phyloP scores from a whole-genome alignment of 1,284 basidiomycete species.

The Irpex sp. region DNA sequence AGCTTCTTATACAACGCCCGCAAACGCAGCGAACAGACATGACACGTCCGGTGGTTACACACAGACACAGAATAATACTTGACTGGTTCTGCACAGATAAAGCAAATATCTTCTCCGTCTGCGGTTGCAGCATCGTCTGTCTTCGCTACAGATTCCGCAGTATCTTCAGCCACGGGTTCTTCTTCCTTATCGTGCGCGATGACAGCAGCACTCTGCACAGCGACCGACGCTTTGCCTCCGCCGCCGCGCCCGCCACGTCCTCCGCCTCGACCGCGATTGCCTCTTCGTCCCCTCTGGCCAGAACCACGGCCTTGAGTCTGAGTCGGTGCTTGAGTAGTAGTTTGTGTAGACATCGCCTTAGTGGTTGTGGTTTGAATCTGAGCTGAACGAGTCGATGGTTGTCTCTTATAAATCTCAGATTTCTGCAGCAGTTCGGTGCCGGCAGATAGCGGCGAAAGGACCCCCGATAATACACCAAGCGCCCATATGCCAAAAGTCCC shows the following conservation, averaged over 20 bases:
- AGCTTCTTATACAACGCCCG: conserved; percentile 91
- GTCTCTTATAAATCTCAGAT: neutral
- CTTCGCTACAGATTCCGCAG: conserved; percentile 3
- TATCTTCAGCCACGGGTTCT: conserved; percentile 6
- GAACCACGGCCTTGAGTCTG: conserved; percentile 24
- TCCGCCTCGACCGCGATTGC: conserved; percentile 27
- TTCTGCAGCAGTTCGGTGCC: neutral
- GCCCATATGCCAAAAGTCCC: no score
- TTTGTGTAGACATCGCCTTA: conserved; percentile 30
- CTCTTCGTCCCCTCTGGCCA: conserved; percentile 28
- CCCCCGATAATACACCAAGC: no score
- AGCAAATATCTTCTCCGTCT: conserved; percentile 56
- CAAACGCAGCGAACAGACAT: conserved; percentile 90
- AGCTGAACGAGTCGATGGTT: neutral
- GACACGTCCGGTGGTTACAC: conserved; percentile 92
- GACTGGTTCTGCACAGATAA: conserved; percentile 95
- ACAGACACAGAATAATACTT: conserved; percentile 87
- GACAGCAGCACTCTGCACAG: neutral
- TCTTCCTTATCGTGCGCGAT: neutral
- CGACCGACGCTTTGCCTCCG: conserved; percentile 10
- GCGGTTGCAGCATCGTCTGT: conserved; percentile 1
- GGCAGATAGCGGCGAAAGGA: neutral
- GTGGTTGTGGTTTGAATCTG: neutral
- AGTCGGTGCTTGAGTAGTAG: conserved; percentile 25
- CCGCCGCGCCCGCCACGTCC: conserved; percentile 19